Base-by-base conservation (phyloP, 2,329 filamentous ascomycete genomes). In the Keithomyces neogunnii region DNA sequence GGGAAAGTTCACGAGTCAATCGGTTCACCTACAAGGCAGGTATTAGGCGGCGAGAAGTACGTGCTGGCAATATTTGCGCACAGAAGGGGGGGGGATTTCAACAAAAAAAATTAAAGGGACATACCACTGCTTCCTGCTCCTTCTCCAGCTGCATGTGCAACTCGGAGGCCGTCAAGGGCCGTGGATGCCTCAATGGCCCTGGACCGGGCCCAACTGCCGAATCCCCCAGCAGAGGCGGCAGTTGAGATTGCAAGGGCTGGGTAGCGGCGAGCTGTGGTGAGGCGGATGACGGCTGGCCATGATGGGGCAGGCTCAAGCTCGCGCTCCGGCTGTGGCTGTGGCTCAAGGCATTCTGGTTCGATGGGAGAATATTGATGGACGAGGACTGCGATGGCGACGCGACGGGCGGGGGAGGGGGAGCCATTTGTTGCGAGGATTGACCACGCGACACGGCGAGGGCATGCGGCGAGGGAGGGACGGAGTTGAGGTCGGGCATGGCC, bases 81-180 rank as follows among this genome's bases (percentile, higher is more conserved):
- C 19, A 19, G 19, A 19, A 19, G 19, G 19, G 19, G 19, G 19
- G 19, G 19, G 19, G 19, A n/a, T 19, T 19, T 19, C 19, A 19
- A 19, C 19, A 19, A 19, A 19, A 19, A 19, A 19, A 19, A 6
- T 30, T 10, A 11, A 30, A 40, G 5, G 26, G 36, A 72, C 82
- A 57, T 76, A 93, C 91, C 61, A 96, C 86, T 36, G 90, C 88
- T 69, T 97, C 92, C 62, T 97, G 91, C 65, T 97, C 92, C 68
- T 95, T 93, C 69, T 97, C 92, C 30, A 96, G 76, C 71, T 96
- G 83, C 53, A 88, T 76, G 67, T 96, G 90, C 55, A 97, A 76
- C 67, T 97, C 92, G 3, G 89, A 87, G 1, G 89, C 85, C 0
- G 92, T 96, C 66, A 96, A 72, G 3, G 91, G 91, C 36, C 89